Base-by-base conservation (phyloP, 2,329 filamentous ascomycete genomes). In the Domatiomyces catenatus region DNA sequence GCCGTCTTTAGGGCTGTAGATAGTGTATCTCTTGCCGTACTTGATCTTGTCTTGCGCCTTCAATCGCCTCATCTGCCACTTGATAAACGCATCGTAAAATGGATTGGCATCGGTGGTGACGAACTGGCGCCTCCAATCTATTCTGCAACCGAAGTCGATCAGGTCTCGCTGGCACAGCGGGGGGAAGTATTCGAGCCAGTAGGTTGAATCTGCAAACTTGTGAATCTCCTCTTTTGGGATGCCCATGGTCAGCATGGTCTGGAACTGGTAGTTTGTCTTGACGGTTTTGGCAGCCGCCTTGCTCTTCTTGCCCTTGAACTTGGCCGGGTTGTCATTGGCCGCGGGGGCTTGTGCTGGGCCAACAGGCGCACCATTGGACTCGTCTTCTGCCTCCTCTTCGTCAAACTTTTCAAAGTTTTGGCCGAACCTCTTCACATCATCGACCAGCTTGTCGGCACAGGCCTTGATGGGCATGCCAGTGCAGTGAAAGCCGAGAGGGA, bases 401-500 rank as follows among this genome's bases (percentile, higher is more conserved):
- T 77, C 74, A 67, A 87, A 94, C 46, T 76, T 73, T 62, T 89
- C 83, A 56, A 96, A 96, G 62, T 88, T 81, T 64, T 83, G 71
- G 19, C 92, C 92, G 62, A 96, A 98, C 70, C 84, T 74, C 68
- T 86, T 80, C 51, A 96, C 83, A 70, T 98, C 92, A 55, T 86
- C 81, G 52, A 83, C 80, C 45, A 98, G 79, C 74, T 96, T 96
- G 73, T 98, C 90, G 50, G 92, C 88, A 62, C 86, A 93, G 5
- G 92, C 89, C 70, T 95, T 95, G 74, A 98, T 98, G 45, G 89
- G 88, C 83, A 98, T 93, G 61, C 92, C 92, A 0, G 90, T 96
- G 70, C 84, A 87, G 74, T 98, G 92, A 72, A 88, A 98, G 28
- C 90, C 92, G 63, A 92, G 83, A 51, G 92, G 92, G 66, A 92